Evolutionary conservation across 208 protist genomes (phyloP), one percentile per base, ranked within the genome.

Genomic region (Strigomonas galati): DNA sequence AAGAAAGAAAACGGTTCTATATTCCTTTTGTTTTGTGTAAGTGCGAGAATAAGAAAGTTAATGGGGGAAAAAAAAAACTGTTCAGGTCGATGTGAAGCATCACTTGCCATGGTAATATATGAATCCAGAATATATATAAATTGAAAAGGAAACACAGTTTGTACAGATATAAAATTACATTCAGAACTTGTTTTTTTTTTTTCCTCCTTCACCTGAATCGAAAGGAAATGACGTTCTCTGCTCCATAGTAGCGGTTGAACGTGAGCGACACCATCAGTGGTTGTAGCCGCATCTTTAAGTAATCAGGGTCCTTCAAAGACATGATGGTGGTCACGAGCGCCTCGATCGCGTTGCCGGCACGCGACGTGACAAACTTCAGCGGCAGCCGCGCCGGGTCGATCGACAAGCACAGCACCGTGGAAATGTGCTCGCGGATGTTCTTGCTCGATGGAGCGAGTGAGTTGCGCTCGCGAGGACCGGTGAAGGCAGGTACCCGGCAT

Each of bases 161-260:
- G n/a, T n/a, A n/a, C n/a, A n/a, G n/a, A n/a, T n/a, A n/a, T n/a
- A n/a, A n/a, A n/a, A n/a, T n/a, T n/a, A n/a, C n/a, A n/a, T n/a
- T n/a, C n/a, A n/a, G n/a, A n/a, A n/a, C n/a, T n/a, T n/a, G n/a
- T 37, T 14, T 46, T 23, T 46, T 64, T 37, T 37, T 2, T 37
- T 9, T 37, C 32, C 6, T 37, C 32, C 32, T 37, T 61, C 28
- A 61, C 10, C 55, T 27, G 19, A 61, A 61, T 5, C 32, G 61
- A 44, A 72, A 79, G 5, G 59, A 58, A 46, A 49, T 58, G 7
- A 24, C 15, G 15, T 78, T 66, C 5, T 76, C 63, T 9, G 67
- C 65, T n/a, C 86, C 89, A 65, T 87, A 95, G 64, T 82, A 95
- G 40, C 72, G 64, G 59, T 95, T 95, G 73, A 93, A 95, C 2